Base-by-base conservation (phyloP, 495 filamentous ascomycete genomes). In the Pyrenula massariospora region DNA sequence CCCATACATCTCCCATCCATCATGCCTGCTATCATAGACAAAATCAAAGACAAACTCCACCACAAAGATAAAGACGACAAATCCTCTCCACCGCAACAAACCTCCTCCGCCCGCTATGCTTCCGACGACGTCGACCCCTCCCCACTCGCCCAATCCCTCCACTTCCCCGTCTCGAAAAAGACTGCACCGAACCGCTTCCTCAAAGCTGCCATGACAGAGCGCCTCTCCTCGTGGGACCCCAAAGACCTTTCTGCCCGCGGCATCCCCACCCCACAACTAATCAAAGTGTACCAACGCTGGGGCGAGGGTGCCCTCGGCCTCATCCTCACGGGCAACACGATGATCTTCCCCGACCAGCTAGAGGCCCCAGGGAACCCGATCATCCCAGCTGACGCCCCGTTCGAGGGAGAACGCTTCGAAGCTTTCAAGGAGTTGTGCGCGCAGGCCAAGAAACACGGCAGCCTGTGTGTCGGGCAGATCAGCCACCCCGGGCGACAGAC, bases 161-260 rank as follows among this genome's bases (percentile, higher is more conserved):
- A 73, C 19, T 83, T 85, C 59, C 60, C 71, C 42, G 86, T 84
- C 72, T 77, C 78, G 52, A 72, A 73, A 53, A 72, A 70, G 53
- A 73, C 74, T 11, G 78, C 79, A 1, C 65, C 68, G 24, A 88
- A 86, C 65, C 72, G 83, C 25, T 78, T 83, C 60, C 63, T 86
- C 60, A 86, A 87, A 66, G 78, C 72, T 24, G 80, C 84, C 31
- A 84, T 84, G 77, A 80, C 80, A 2, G 84, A 87, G 59, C 68
- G 71, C 3, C 62, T 83, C 23, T 74, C 82, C 0, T 79, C 79
- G 8, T 86, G 79, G 77, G 68, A 76, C 56, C 64, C 74, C 0
- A 70, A 69, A 1, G 67, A 82, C 57, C 58, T 76, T 25, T 56
- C 66, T 21, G 66, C 63, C 0, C 73, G 80, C 48, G 84, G 83